Evolutionary conservation across 139 green algal species (phyloP), one percentile per base, ranked within the genome.

Genomic region (Micromonas pusilla): DNA sequence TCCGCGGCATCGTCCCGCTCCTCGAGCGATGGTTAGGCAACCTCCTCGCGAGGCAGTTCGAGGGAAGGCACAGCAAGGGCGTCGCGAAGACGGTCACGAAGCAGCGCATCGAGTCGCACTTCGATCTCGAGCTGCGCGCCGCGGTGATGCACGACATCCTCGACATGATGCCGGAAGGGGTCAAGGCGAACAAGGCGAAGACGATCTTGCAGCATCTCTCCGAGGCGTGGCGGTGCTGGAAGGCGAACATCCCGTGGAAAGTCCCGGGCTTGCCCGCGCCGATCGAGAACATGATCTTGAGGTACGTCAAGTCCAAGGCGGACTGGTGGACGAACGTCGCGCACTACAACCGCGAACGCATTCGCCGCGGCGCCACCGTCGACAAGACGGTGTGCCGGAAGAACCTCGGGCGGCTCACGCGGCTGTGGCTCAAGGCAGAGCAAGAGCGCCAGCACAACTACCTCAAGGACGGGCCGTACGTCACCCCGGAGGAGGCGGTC

Each of bases 271-370:
- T 99, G 91, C 95, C 95, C 20, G 94, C 92, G 26, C 92, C 95
- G 9, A 91, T 99, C 53, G 95, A 99, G 85, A 97, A 96, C 90
- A 99, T 99, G 95, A 98, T 99, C 83, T 81, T 98, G 83, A 88
- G 95, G 54, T 99, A 98, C 81, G 95, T 99, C 28, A 99, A 99
- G 90, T 92, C 93, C 79, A 99, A 99, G 90, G 94, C 93, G 1
- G 95, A 99, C 87, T 99, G 95, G 95, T 99, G 95, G 95, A 99
- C 95, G 65, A 97, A 99, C 78, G 95, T 99, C 73, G 95, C 95
- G 52, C 95, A 99, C 86, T 99, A 98, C 89, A 99, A 99, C 88
- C 85, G 95, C 52, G 95, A 99, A 90, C 91, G 95, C 84, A 99
- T 99, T 88, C 86, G 93, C 34, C 91, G 95, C 37, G 95, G 95